A percentile compares a stretch with the other conserved stretches of the same genome.
Conservation (phyloP, 1,139 yeast species). For the Protomyces pachydermus region DNA sequence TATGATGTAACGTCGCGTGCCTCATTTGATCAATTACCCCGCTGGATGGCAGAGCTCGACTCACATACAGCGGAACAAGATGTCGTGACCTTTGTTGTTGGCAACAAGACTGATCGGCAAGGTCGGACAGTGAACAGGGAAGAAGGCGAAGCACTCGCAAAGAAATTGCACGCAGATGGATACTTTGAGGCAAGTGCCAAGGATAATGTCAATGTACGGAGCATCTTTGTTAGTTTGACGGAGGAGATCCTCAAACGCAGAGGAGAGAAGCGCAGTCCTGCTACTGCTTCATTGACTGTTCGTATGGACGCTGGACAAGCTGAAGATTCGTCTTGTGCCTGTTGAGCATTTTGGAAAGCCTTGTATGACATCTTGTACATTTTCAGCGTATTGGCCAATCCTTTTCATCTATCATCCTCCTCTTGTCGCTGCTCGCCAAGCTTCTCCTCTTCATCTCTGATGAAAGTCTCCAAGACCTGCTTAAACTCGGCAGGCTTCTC, state of each 20-base stretch:
- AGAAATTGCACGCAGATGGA: conserved; percentile 7
- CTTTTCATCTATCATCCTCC: neutral
- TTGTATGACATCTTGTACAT: no score
- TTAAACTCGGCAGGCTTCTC: conserved; percentile 72
- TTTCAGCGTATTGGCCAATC: neutral
- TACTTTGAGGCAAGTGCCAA: conserved; percentile 17
- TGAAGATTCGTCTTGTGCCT: neutral
- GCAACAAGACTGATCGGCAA: conserved; percentile 23
- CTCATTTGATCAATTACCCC: conserved; percentile 20
- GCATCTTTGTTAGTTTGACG: conserved; percentile 11
- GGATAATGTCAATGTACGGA: conserved; percentile 1
- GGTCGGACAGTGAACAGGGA: conserved; percentile 15
- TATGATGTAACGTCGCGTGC: conserved; percentile 20
- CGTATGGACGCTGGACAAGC: neutral
- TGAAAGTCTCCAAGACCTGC: conserved; percentile 53
- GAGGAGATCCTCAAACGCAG: conserved; percentile 2
- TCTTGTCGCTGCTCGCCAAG: neutral
- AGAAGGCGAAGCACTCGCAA: conserved; percentile 11
- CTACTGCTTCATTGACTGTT: neutral
- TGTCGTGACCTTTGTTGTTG: conserved; percentile 16
- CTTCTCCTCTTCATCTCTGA: conserved; percentile 43
- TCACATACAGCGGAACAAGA: conserved; percentile 3
- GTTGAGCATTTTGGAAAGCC: no score
- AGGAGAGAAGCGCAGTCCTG: neutral
- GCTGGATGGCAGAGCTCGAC: conserved; percentile 19